phyloP scores from a whole-genome alignment of 768 basidiomycete species.

The Amanita rubescens region DNA sequence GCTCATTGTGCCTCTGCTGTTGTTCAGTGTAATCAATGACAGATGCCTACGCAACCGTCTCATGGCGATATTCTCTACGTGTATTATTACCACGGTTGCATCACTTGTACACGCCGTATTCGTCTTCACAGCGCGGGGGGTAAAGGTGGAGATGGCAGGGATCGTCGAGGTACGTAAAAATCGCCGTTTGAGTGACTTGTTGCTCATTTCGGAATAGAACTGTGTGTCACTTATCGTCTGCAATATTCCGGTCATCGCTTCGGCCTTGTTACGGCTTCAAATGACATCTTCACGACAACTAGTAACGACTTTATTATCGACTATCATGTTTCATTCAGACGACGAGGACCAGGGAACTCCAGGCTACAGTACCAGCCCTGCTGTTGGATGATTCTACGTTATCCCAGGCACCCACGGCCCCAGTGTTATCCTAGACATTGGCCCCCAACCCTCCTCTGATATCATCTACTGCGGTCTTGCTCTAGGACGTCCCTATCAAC shows the following conservation, averaged over 20 bases:
- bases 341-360: not conserved
- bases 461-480: no score
- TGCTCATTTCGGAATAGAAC: constrained; percentile 15
- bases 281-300: not conserved
- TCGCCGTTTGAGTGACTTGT: no score
- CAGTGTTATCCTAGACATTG: no score
- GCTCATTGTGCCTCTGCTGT: constrained; percentile 35
- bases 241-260: constrained; percentile 17
- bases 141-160: constrained; percentile 12
- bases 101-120: constrained; percentile 38
- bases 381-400: not conserved
- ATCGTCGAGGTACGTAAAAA: no score
- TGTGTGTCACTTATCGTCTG: constrained; percentile 30
- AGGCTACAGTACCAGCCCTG: not conserved
- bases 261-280: not conserved
- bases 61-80: constrained; percentile 34
- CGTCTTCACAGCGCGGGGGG: constrained; percentile 24
- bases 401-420: no score
- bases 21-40: constrained; percentile 36
- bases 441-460: no score
- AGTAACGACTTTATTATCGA: not conserved
- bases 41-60: constrained; percentile 26
- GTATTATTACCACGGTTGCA: constrained; percentile 39
- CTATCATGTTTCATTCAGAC: not conserved
- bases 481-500: no score